Base-by-base conservation (phyloP, 176 grass and related monocot species). In the Musa beccarii region DNA sequence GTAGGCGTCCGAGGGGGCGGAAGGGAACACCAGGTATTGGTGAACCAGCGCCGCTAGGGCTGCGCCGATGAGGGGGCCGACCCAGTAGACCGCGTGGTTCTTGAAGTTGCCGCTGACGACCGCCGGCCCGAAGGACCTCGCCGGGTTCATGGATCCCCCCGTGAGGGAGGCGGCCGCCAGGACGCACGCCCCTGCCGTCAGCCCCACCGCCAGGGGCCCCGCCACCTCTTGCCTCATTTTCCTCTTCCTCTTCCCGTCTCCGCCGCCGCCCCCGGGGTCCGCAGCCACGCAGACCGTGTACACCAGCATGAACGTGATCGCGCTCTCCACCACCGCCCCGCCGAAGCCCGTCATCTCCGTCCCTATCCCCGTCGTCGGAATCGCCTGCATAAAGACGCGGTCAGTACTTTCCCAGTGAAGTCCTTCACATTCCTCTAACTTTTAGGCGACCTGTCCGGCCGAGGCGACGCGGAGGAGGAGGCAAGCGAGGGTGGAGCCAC, bases 131-230 rank as follows among this genome's bases (percentile, higher is more conserved):
- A 98, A 98, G 2, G 94, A 93, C 13, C 90, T 78, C 17, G 94
- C 94, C 16, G 94, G 94, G 80, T 98, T 98, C 94, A 98, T 93
- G 71, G 94, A 93, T 49, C 79, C 94, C 12, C 90, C 94, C 11
- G 90, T 87, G 9, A 98, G 75, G 11, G 90, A 59, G 2, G 86
- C 90, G 50, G 84, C 77, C 10, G 94, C 86, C 49, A 98, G 86
- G 16, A 91, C 88, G 71, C 67, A 82, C 20, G 94, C 84, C 28
- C 88, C 94, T 11, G 70, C 28, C 19, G 90, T 51, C 7, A 91
- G 68, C 51, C 86, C 94, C 1, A 87, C 79, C 22, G 71, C 84
- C 20, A 91, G 72, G 1, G 87, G 51, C 64, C 84, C 94, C 15
- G 75, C 49, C 28, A 74, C 78, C 76, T 34, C 26, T 68, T 14